A percentile compares a stretch with the other conserved stretches of the same genome.
Conservation (phyloP, 2,329 filamentous ascomycete species). For the Ascochyta rabiei region DNA sequence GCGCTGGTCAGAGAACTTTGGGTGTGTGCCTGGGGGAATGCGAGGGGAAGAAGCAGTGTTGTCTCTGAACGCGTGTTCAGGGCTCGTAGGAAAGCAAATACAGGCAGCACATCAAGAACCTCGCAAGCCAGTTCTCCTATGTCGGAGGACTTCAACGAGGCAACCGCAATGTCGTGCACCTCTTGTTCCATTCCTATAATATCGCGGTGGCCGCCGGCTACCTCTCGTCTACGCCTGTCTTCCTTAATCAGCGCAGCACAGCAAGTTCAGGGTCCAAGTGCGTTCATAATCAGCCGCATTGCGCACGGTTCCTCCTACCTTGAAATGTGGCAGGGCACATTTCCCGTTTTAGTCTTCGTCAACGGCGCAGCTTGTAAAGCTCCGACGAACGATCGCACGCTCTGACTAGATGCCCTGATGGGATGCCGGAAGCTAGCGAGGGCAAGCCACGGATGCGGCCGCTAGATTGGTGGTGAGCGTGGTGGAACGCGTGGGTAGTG, state of each 20-base stretch:
- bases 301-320: conserved; percentile 3
- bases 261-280: conserved; percentile 6
- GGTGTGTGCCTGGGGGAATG: conserved; percentile 11
- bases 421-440: conserved; percentile 12
- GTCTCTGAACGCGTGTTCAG: conserved; percentile 3
- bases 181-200: conserved; percentile 1
- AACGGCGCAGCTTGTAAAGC: conserved; percentile 16
- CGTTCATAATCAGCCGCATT: conserved; percentile 14
- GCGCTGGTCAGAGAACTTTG: conserved; percentile 16
- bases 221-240: conserved; percentile 2
- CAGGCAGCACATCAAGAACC: conserved; percentile 6
- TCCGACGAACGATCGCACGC: conserved; percentile 11
- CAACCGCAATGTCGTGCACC: conserved; percentile 2
- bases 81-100: background rate
- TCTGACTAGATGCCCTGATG: conserved; percentile 15
- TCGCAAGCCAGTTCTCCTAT: background rate
- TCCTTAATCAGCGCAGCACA: conserved; percentile 6
- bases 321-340: conserved; percentile 9
- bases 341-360: conserved; percentile 8
- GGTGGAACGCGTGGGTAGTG: conserved; percentile 10
- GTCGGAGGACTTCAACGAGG: background rate
- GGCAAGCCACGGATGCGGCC: conserved; percentile 14
- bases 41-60: conserved; percentile 8
- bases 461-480: conserved; percentile 10
- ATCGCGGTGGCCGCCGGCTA: background rate